Conservation (phyloP, 2,329 filamentous ascomycete genomes). For the Aspergillus pseudoterreus region DNA sequence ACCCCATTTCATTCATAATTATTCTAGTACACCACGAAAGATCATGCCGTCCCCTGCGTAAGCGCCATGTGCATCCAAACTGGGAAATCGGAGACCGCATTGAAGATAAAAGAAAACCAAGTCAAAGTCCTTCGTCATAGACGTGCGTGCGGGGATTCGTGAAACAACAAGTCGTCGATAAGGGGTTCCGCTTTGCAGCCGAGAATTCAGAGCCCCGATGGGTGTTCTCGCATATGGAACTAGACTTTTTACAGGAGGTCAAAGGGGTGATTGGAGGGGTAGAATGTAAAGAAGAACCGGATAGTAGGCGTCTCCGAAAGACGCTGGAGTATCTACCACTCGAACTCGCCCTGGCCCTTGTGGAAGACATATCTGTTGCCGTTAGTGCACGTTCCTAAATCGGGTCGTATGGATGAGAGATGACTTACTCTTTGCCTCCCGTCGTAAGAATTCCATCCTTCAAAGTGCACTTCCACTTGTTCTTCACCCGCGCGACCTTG, state of each 20-base stretch:
- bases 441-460: slow-evolving; percentile 95
- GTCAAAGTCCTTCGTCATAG: slow-evolving; percentile 4
- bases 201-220: background rate
- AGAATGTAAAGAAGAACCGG: background rate
- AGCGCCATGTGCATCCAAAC: slow-evolving; percentile 22
- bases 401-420: background rate
- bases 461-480: slow-evolving; percentile 98
- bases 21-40: slow-evolving; percentile 24
- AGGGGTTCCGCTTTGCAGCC: slow-evolving; percentile 2
- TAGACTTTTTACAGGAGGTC: slow-evolving; percentile 1
- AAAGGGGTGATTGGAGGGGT: slow-evolving; percentile 5
- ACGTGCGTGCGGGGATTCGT: slow-evolving; percentile 8
- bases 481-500: slow-evolving; percentile 98
- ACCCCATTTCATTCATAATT: slow-evolving; percentile 8
- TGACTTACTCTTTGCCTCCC: slow-evolving; percentile 76
- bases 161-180: background rate
- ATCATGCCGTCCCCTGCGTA: slow-evolving; percentile 17
- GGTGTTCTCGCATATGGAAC: background rate
- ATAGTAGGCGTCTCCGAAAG: too few species aligned
- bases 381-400: slow-evolving; percentile 20
- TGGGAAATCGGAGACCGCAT: background rate
- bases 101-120: slow-evolving; percentile 5
- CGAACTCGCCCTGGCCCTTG: slow-evolving; percentile 95
- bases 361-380: slow-evolving; percentile 78
- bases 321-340: slow-evolving; percentile 65